phyloP scores from a whole-genome alignment of 2,329 filamentous ascomycete species.

The Diaporthe citrichinensis region DNA sequence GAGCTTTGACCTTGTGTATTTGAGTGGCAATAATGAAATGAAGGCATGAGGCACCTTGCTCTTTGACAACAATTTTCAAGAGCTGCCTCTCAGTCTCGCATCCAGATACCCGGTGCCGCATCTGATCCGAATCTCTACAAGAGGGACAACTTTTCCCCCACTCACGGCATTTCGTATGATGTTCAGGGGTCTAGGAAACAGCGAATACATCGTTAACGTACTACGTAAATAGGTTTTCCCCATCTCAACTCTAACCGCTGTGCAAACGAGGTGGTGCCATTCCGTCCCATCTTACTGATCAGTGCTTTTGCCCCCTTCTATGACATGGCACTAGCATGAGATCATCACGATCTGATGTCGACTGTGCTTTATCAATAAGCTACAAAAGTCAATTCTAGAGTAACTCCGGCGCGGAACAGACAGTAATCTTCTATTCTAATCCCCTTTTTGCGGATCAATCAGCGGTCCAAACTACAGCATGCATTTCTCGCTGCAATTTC shows the following conservation, averaged over 20 bases:
- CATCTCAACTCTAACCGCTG: neutral
- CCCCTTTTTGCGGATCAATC: neutral
- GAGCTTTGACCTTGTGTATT: too few relatives aligned
- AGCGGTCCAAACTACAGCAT: neutral
- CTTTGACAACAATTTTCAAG: too few relatives aligned
- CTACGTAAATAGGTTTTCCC: neutral
- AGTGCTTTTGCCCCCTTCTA: neutral
- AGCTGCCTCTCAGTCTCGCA: too few relatives aligned
- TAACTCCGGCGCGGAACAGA: neutral
- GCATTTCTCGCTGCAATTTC: neutral
- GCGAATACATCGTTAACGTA: neutral
- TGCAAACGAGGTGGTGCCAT: neutral
- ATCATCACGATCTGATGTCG: neutral
- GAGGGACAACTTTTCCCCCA: too few relatives aligned
- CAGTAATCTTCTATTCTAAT: neutral
- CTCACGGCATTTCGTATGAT: too few relatives aligned
- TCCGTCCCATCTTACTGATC: neutral
- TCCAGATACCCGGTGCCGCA: too few relatives aligned
- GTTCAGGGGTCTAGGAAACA: neutral
- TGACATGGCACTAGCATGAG: neutral
- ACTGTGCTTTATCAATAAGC: neutral
- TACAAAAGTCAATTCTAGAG: neutral
- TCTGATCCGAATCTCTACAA: too few relatives aligned
- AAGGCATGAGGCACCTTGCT: too few relatives aligned
- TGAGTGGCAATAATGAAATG: too few relatives aligned